Base-by-base conservation (phyloP, 805 yeast species). In the Pichia thaimueangensis region DNA sequence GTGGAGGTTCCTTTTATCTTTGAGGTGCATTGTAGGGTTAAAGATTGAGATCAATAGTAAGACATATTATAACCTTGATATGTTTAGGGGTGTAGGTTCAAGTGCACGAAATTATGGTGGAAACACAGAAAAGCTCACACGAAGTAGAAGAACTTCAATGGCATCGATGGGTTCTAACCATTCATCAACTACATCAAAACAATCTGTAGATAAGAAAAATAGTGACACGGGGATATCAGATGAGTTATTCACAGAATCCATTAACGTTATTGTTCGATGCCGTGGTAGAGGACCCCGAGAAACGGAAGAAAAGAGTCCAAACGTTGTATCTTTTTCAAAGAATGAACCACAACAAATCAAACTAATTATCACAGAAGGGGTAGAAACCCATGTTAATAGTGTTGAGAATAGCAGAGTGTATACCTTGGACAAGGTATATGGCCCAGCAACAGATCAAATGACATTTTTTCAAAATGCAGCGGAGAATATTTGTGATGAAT, bases 351-450 rank as follows among this genome's bases (percentile, higher is more conserved):
- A 29, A 6, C 41, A 43, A 20, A 30, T 48, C 3, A 41, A 45
- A 23, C 35, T 48, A 19, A 16, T 23, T 4, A 23, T 43, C 12
- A 45, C 48, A 4, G 45, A 46, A n/a, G 32, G 16, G 19, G 24
- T 24, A 23, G 8, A 29, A 19, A 3, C 23, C 6, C 11, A 24
- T 24, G 17, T 12, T 13, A 28, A 34, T 13, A 30, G 27, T 11
- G 19, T 33, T 10, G 25, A 15, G 4, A 32, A 40, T 20, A 27
- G 25, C n/a, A 31, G 62, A 47, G 68, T 72, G 0, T 76, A 71
- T 54, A 66, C 64, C n/a, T 72, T 74, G 20, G 82, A 76, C 54
- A 75, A 72, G 47, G 74, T 73, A 1, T 76, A 70, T 53, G 81
- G 80, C 1, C 69, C 78, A 0, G 69, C 65, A 8, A 71, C 76